Conservation (phyloP, 257 asterid genomes). For the Ocimum tenuiflorum region DNA sequence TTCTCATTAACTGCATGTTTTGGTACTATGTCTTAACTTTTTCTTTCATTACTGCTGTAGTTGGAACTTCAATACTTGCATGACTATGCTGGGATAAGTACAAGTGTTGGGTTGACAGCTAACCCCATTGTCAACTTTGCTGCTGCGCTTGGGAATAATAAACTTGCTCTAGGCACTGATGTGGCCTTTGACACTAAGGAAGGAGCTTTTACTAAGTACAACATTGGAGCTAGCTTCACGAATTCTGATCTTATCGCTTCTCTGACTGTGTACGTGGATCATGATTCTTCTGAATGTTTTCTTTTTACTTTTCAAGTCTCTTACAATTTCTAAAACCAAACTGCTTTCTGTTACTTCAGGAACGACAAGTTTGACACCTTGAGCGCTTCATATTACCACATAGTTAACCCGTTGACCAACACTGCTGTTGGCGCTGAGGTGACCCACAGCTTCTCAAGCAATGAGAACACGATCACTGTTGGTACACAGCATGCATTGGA, state of each 20-base stretch:
- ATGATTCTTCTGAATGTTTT: neutral
- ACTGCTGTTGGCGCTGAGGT: constrained; percentile 49
- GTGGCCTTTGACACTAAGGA: constrained; percentile 41
- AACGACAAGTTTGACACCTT: constrained; percentile 39
- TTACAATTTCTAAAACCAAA: too few relatives aligned
- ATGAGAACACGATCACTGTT: constrained; percentile 38
- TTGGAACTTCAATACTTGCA: constrained; percentile 47
- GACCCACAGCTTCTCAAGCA: constrained; percentile 42
- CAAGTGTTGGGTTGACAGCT: constrained; percentile 44
- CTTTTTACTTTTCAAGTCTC: too few relatives aligned
- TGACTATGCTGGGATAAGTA: constrained; percentile 37
- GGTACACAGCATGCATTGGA: constrained; percentile 46
- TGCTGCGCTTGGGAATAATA: constrained; percentile 34
- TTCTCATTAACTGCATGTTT: neutral
- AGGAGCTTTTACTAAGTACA: constrained; percentile 40
- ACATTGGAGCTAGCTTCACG: constrained; percentile 42
- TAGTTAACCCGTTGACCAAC: constrained; percentile 35
- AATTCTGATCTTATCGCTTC: constrained; percentile 39
- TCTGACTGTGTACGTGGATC: constrained; percentile 28
- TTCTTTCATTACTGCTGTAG: constrained; percentile 16
- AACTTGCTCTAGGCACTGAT: constrained; percentile 38
- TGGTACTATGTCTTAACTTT: neutral
- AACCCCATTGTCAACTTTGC: constrained; percentile 40
- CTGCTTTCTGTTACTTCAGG: constrained; percentile 20
- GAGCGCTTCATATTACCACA: constrained; percentile 44